Evolutionary conservation across 2,329 filamentous ascomycete species (phyloP).

Genomic region (Macrophomina pseudophaseolina): DNA sequence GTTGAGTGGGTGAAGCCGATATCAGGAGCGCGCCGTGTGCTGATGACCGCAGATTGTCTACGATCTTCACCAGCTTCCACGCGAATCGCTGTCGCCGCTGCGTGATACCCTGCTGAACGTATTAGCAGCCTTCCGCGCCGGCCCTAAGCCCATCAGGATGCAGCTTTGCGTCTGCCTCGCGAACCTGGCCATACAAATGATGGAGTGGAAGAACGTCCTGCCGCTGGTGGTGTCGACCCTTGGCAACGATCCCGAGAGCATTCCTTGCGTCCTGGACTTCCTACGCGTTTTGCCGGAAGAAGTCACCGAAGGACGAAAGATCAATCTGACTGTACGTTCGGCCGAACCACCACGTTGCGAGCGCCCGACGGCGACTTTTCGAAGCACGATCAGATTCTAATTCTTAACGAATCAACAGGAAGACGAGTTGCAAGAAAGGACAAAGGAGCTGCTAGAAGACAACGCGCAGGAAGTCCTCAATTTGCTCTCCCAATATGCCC

Average conservation of each 20-base stretch:
- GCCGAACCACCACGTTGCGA: slow-evolving; percentile 52
- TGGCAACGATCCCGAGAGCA: slow-evolving; percentile 75
- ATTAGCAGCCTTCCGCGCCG: slow-evolving; percentile 78
- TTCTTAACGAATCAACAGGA: slow-evolving; percentile 66
- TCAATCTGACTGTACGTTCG: slow-evolving; percentile 97
- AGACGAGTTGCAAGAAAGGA: slow-evolving; percentile 88
- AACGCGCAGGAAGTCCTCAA: slow-evolving; percentile 88
- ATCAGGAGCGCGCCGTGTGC: slow-evolving; percentile 15
- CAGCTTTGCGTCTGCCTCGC: slow-evolving; percentile 95
- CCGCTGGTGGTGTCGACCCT: slow-evolving; percentile 79
- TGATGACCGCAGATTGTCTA: slow-evolving; percentile 79
- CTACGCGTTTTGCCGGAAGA: slow-evolving; percentile 96
- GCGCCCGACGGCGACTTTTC: slow-evolving; percentile 42
- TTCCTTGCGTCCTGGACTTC: slow-evolving; percentile 92
- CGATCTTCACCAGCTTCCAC: slow-evolving; percentile 86
- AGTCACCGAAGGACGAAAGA: slow-evolving; percentile 98
- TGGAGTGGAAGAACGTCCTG: slow-evolving; percentile 91
- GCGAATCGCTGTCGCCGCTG: slow-evolving; percentile 74
- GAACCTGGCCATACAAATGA: slow-evolving; percentile 95
- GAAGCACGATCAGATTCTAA: slow-evolving; percentile 48
- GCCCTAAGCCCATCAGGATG: slow-evolving; percentile 77
- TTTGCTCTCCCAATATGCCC: slow-evolving; percentile 86
- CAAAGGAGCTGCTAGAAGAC: slow-evolving; percentile 85
- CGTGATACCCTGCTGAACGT: slow-evolving; percentile 84
- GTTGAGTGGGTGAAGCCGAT: slow-evolving; percentile 31